Evolutionary conservation across 805 yeast genomes (phyloP).

Genomic region (Lipomyces japonicus): DNA sequence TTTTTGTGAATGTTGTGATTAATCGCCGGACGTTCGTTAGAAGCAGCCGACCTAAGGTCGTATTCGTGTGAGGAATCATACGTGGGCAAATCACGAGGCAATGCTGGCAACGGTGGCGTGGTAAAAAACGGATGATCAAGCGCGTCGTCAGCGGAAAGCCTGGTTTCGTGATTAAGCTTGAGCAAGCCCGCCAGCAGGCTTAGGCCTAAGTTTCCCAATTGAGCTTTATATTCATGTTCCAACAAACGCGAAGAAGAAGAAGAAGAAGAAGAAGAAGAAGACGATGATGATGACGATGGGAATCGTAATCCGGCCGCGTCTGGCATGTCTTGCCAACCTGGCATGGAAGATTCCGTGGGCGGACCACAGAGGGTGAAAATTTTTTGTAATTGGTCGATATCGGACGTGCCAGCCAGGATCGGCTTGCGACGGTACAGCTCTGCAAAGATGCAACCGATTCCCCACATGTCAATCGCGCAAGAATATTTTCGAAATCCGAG

Average conservation of each 20-base stretch:
- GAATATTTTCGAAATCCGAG: constrained; percentile 83
- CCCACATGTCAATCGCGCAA: constrained; percentile 97
- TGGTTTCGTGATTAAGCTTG: constrained; percentile 61
- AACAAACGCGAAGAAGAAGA: constrained; percentile 26
- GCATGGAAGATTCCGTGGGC: constrained; percentile 90
- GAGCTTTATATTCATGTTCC: constrained; percentile 44
- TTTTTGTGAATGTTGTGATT: constrained; percentile 27
- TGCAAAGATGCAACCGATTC: constrained; percentile 86
- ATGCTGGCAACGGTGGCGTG: constrained; percentile 61
- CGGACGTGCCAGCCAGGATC: constrained; percentile 78
- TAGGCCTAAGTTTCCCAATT: constrained; percentile 45
- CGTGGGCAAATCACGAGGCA: constrained; percentile 54
- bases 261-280: too few species aligned
- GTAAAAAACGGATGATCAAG: constrained; percentile 65
- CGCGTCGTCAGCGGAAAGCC: constrained; percentile 80
- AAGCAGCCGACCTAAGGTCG: too few species aligned
- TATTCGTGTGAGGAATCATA: constrained; percentile 89
- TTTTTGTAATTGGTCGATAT: constrained; percentile 78
- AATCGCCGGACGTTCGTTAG: too few species aligned
- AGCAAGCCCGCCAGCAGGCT: constrained; percentile 59
- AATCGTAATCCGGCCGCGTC: constrained; percentile 31
- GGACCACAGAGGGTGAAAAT: constrained; percentile 85
- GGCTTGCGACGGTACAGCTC: constrained; percentile 83
- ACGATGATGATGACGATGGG: too few species aligned
- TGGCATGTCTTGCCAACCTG: constrained; percentile 76